Percentiles rank a stretch among this genome's conserved stretches.
Evolutionary conservation across 2,329 filamentous ascomycete genomes (phyloP).

Genomic region (Pyrenophora graminea): DNA sequence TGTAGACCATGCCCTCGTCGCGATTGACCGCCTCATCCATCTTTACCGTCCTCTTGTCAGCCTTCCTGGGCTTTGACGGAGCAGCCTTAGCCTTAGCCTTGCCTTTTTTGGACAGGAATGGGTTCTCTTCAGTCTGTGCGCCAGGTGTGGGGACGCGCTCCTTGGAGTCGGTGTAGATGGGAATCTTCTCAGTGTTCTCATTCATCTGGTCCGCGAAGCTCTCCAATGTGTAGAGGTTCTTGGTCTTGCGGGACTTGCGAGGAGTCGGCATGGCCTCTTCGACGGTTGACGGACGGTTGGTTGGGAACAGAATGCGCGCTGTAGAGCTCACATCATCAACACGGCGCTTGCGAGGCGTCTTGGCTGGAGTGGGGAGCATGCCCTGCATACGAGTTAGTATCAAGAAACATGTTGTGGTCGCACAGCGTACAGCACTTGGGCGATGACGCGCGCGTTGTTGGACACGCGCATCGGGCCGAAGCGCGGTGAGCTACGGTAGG

Average conservation of each 20-base stretch:
- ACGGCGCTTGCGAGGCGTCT: slow-evolving; percentile 71
- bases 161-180: slow-evolving; percentile 78
- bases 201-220: slow-evolving; percentile 53
- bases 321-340: slow-evolving; percentile 50
- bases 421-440: not conserved
- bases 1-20: slow-evolving; percentile 73
- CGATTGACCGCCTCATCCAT: slow-evolving; percentile 67
- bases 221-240: slow-evolving; percentile 52
- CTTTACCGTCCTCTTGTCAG: slow-evolving; percentile 61
- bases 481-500: slow-evolving; percentile 13
- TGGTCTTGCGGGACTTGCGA: slow-evolving; percentile 61
- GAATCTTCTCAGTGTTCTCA: slow-evolving; percentile 63
- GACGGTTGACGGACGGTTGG: slow-evolving; percentile 65
- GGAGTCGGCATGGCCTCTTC: slow-evolving; percentile 64
- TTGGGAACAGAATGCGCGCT: slow-evolving; percentile 62
- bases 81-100: slow-evolving; percentile 51
- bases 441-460: slow-evolving; percentile 1
- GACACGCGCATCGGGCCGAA: not conserved
- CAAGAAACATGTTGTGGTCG: not conserved
- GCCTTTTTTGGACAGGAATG: slow-evolving; percentile 64
- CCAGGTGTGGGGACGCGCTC: slow-evolving; percentile 73
- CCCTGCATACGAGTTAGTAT: slow-evolving; percentile 33
- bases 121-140: slow-evolving; percentile 65
- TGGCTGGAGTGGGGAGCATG: slow-evolving; percentile 77
- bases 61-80: slow-evolving; percentile 55